These are phyloP conservation scores for Yamadazyma diospyri DNA, from an alignment of 1,139 yeast genomes.

Conservation along the genomic window DNA sequence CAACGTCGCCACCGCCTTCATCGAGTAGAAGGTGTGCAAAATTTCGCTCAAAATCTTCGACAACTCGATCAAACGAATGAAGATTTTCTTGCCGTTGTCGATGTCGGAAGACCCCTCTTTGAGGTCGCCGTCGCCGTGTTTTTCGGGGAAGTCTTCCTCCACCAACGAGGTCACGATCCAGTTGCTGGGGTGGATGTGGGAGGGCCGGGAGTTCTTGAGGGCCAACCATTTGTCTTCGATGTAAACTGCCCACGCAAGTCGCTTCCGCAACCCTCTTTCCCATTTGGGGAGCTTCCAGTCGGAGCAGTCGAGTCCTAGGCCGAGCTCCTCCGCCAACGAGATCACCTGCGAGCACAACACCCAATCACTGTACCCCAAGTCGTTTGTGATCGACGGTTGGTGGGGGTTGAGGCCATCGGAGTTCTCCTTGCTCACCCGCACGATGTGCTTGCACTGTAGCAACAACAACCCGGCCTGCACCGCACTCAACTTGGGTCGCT, in stretches of 20 bases:
- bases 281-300: conserved; percentile 88
- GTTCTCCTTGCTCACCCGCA: conserved; percentile 15
- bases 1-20: conserved; percentile 56
- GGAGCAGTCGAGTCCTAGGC: conserved; percentile 80
- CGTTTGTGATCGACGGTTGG: conserved; percentile 14
- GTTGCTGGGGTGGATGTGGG: conserved; percentile 64
- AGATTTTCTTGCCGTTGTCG: conserved; percentile 67
- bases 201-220: conserved; percentile 72
- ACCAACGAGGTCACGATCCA: conserved; percentile 65
- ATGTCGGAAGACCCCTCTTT: conserved; percentile 66
- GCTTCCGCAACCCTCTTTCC: conserved; percentile 81
- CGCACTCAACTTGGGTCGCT: conserved; percentile 73
- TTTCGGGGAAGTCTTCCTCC: conserved; percentile 75
- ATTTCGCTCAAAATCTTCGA: conserved; percentile 73
- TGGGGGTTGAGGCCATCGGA: conserved; percentile 5
- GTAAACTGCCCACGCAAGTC: conserved; percentile 92
- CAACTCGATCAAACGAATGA: conserved; percentile 65
- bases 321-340: conserved; percentile 80
- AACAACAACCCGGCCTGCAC: conserved; percentile 74
- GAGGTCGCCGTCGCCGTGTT: conserved; percentile 53
- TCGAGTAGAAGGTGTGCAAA: conserved; percentile 64
- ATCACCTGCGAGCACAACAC: conserved; percentile 82
- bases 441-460: conserved; percentile 57
- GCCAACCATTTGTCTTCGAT: conserved; percentile 88
- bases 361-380: conserved; percentile 71